A percentile compares a stretch with the other conserved stretches of the same genome.
phyloP scores from a whole-genome alignment of 306 rosid genomes.

The Oemleria cerasiformis region DNA sequence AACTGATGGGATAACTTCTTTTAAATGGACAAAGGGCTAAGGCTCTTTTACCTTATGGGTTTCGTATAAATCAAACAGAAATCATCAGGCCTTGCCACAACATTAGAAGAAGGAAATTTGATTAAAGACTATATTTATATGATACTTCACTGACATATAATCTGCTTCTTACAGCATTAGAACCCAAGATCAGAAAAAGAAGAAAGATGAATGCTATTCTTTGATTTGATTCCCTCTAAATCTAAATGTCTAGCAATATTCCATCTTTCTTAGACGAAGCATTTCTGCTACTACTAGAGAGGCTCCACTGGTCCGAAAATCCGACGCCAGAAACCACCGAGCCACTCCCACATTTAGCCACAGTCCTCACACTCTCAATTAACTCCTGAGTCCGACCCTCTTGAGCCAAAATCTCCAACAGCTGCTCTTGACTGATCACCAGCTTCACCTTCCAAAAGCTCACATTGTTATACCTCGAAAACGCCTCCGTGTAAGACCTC shows the following conservation, averaged over 20 bases:
- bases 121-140: too few relatives aligned
- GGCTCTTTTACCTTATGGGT: too few relatives aligned
- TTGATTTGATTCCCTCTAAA: slow-evolving; percentile 5
- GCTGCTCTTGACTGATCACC: slow-evolving; percentile 61
- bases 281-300: slow-evolving; percentile 50
- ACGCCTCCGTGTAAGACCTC: slow-evolving; percentile 48
- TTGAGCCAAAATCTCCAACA: slow-evolving; percentile 68
- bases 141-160: too few relatives aligned
- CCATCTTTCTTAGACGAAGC: slow-evolving; percentile 46
- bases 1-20: too few relatives aligned
- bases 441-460: slow-evolving; percentile 86
- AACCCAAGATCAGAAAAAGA: too few relatives aligned
- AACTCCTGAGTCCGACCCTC: slow-evolving; percentile 63
- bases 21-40: too few relatives aligned
- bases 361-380: slow-evolving; percentile 69
- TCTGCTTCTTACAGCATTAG: too few relatives aligned
- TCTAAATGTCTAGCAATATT: slow-evolving; percentile 36
- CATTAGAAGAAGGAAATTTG: too few relatives aligned
- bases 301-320: slow-evolving; percentile 73
- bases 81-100: too few relatives aligned
- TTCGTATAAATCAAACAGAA: too few relatives aligned
- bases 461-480: slow-evolving; percentile 38
- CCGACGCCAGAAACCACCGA: slow-evolving; percentile 37
- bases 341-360: slow-evolving; percentile 66
- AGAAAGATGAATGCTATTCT: neutral